Base-by-base conservation (phyloP, 2,329 filamentous ascomycete species). In the Aspergillus sp. region DNA sequence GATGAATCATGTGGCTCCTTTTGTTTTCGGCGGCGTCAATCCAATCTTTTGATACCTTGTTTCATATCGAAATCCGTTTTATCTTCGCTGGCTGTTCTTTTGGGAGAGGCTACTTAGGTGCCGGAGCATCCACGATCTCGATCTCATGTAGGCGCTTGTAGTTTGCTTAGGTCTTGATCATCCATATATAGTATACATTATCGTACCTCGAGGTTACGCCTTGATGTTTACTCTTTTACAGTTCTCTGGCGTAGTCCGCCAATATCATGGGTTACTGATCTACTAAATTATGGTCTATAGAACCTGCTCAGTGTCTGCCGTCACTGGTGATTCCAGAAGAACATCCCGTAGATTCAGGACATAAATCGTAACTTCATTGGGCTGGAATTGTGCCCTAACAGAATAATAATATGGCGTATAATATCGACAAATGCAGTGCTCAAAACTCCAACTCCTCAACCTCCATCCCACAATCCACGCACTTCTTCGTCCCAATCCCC, bases 401-500 rank as follows among this genome's bases (percentile, higher is more conserved):
- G 26, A 30, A 30, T 9, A 30, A 11, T 30, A 30, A 30, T 4
- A 30, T 30, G 26, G 26, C 11, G 11, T 30, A 30, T 30, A 30
- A 11, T 30, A 11, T 11, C 4, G 3, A 8, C 9, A 30, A 30
- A 12, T 30, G 3, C 26, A 30, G 26, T 9, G 26, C 26, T 30
- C 34, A 87, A 61, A 88, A 83, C 61, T 87, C 85, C 65, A 88
- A 63, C 70, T 88, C 85, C 67, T 88, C 85, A 47, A 88, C 82
- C 70, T 87, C 85, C 83, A 88, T 86, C 15, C 84, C 85, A 74
- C 85, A 88, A 59, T 85, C 84, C 12, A 83, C 78, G 67, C 85
- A 88, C 32, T 76, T 91, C 82, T 96, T 97, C 54, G 91, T 85
- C 41, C 84, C 73, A 11, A 80, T 77, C 0, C 79, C 77, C 1